Evolutionary conservation across 129 eudicot genomes (phyloP), one percentile per base, ranked within the genome.

Genomic region (Flaveria robusta): DNA sequence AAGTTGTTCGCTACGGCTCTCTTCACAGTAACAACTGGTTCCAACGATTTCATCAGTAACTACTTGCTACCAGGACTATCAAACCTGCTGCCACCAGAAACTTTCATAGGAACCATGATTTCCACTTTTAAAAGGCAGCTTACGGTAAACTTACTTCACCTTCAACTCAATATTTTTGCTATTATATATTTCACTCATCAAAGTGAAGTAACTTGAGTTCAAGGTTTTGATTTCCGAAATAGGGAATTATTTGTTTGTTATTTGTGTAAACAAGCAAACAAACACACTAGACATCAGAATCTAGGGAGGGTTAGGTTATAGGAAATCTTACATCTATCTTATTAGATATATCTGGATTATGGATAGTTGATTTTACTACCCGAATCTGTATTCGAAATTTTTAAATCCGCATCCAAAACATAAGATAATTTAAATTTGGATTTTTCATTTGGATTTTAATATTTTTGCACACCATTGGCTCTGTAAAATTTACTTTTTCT

Each of bases 1-100:
- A 71, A 79, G 81, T 73, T 88, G 13, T 55, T 91, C 2, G 56
- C 78, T 59, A 82, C 64, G 11, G 86, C 97, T 9, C 73, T 91
- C 37, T 88, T 76, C 72, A 85, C 88, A 16, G 74, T 88, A 7
- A 81, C 97, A 71, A 85, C 85, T 16, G 95, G 97, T 27, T 87
- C 97, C 55, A 91, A 91, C 54, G 97, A 91, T 76, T 88, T 91
- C 82, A 81, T 91, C 74, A 91, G 88, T 80, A 91, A 91, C 68
- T 91, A 88, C 70, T 80, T 91, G n/a, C 77, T 77, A n/a, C 88
- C 90, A 5, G 72, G 75, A 54, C 14, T 86, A 15, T 71, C 88
- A 58, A 52, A 65, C 16, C 29, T 74, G 49, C 71, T 83, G 12
- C 26, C 89, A 50, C 84, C 92, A 2, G 78, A 88, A 49, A 29